Evolutionary conservation across 2,329 filamentous ascomycete species (phyloP), one percentile per base, ranked within the genome.

Genomic region (Pseudohalonectria lignicola): DNA sequence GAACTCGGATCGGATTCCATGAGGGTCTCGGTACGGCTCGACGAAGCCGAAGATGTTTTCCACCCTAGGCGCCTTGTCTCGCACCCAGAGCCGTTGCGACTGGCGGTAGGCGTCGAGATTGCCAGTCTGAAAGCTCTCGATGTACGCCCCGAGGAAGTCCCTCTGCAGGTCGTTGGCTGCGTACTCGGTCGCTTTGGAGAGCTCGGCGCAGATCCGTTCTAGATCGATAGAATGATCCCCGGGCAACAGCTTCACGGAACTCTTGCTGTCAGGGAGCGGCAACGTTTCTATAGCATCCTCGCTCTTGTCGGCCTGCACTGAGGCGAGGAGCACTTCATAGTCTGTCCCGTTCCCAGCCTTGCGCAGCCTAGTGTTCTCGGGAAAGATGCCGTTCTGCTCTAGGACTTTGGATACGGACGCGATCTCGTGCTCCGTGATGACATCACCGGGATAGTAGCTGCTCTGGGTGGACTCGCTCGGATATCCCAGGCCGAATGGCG

Each of bases 31-130:
- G 56, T 92, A 92, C 0, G 84, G 87, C 62, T 92, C 85, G 36
- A 92, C 82, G 53, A 92, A 92, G 1, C 85, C 85, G 48, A 90
- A 73, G 54, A 88, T 86, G 32, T 73, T 80, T 59, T 92, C 85
- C 26, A 93, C 76, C 60, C 74, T 76, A 4, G 86, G 86, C 15
- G 80, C 79, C 56, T 86, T 85, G 54, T 93, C 84, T 51, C 79
- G 76, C 46, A 92, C 86, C 86, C 86, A 92, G 50, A 72, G 74
- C 46, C 82, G 71, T 57, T 90, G 85, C 46, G 79, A 80, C 53
- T 90, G 75, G 59, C 87, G 87, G 66, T 84, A 88, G 11, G 77
- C 77, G 44, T 84, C 69, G 36, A 90, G 67, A 20, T 82, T 87
- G 29, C 85, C 86, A 17, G 71, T 71, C 38, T 74, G 69, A 49